These are phyloP conservation scores for Pleurotus tuoliensis DNA, from an alignment of 768 basidiomycete genomes.

Conservation along the genomic window DNA sequence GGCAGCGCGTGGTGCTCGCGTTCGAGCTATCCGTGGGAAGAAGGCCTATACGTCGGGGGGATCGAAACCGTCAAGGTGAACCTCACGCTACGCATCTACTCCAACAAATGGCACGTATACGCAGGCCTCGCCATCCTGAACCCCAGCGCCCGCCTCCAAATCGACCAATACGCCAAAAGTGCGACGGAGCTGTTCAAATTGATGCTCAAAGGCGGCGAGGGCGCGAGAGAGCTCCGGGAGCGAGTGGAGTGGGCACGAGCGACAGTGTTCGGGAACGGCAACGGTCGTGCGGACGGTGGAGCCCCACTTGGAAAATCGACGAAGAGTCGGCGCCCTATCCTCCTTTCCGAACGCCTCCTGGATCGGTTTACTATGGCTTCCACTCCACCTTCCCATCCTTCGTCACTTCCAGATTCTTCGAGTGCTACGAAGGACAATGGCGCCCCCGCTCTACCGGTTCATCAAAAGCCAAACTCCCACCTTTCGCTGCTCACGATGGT, in stretches of 20 bases:
- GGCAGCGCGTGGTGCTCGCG: constrained; percentile 90
- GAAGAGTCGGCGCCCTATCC: constrained; percentile 53
- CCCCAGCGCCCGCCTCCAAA: constrained; percentile 82
- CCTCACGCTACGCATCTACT: constrained; percentile 92
- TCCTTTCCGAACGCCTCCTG: constrained; percentile 80
- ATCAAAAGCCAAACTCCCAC: constrained; percentile 64
- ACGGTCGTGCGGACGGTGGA: constrained; percentile 6
- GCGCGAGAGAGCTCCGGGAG: constrained; percentile 46
- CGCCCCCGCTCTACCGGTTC: background rate
- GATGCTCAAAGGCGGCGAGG: constrained; percentile 67
- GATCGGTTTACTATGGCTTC: constrained; percentile 84
- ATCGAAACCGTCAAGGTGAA: constrained; percentile 99
- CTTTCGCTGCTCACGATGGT: constrained; percentile 96
- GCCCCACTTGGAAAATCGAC: constrained; percentile 7
- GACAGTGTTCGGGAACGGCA: constrained; percentile 64
- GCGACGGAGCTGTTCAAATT: constrained; percentile 92
- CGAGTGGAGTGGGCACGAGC: constrained; percentile 74
- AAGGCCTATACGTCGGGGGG: constrained; percentile 90
- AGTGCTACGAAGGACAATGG: constrained; percentile 9
- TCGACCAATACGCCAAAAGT: constrained; percentile 85
- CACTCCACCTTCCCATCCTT: constrained; percentile 1
- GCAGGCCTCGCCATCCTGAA: constrained; percentile 98
- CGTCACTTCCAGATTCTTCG: constrained; percentile 2
- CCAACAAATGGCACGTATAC: constrained; percentile 98
- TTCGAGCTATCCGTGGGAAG: constrained; percentile 89